A percentile compares a stretch with the other conserved stretches of the same genome.
These are phyloP conservation scores for Alternaria sp. DNA, from an alignment of 2,329 filamentous ascomycete species.

Conservation along the genomic window DNA sequence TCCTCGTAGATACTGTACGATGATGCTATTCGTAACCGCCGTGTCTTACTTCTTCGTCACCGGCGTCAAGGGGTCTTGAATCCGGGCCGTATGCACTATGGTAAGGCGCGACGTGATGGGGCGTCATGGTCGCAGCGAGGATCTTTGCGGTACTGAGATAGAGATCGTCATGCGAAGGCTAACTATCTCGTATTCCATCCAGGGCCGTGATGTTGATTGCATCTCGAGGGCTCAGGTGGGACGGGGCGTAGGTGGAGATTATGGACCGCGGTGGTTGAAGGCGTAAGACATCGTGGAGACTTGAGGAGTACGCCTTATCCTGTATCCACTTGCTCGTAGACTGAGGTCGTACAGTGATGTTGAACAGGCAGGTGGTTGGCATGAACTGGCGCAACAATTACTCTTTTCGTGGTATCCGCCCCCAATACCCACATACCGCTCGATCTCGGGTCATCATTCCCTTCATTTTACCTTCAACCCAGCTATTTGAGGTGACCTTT, in stretches of 20 bases:
- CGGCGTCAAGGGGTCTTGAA: not conserved
- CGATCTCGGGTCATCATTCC: not conserved
- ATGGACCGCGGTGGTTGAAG: not conserved
- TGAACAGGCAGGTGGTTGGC: not conserved
- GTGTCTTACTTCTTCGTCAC: not conserved
- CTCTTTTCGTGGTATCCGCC: not conserved
- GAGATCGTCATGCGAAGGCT: not conserved
- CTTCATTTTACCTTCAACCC: not conserved
- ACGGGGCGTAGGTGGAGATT: not conserved
- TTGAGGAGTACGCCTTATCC: not conserved
- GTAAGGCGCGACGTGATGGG: not conserved
- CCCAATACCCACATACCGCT: not conserved
- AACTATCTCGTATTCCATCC: not conserved
- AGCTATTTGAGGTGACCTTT: not conserved
- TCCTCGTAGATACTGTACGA: not conserved
- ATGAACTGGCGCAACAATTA: not conserved
- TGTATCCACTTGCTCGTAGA: not conserved
- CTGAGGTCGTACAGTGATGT: not conserved
- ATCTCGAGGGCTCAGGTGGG: not conserved
- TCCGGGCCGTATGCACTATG: not conserved
- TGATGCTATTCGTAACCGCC: not conserved
- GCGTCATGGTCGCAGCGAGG: not conserved
- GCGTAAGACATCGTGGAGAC: not conserved
- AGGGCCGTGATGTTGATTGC: fast-evolving
- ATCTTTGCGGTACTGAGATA: not conserved